Evolutionary conservation across 805 yeast species (phyloP).

Genomic region (Huiozyma sinensis): DNA sequence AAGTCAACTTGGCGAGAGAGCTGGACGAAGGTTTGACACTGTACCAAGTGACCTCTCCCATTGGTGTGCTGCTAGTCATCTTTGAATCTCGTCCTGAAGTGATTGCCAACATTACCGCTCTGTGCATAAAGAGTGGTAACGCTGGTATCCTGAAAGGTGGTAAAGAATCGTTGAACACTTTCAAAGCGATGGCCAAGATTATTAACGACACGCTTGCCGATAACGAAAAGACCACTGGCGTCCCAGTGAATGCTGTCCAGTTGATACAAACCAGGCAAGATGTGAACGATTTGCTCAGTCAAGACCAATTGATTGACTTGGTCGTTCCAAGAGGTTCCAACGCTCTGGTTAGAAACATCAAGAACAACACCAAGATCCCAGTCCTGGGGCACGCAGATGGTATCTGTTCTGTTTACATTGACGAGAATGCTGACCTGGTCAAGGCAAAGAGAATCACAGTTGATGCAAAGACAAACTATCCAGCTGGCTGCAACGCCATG

Average conservation of each 20-base stretch:
- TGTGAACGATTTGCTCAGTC: constrained; percentile 71
- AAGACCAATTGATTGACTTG: constrained; percentile 83
- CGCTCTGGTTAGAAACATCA: constrained; percentile 77
- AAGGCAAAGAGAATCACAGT: constrained; percentile 69
- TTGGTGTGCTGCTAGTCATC: constrained; percentile 85
- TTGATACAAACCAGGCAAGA: constrained; percentile 83
- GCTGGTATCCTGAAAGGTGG: constrained; percentile 97
- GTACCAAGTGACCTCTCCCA: constrained; percentile 81
- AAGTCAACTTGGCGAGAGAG: constrained; percentile 67
- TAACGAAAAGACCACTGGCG: constrained; percentile 40
- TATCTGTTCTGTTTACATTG: constrained; percentile 79
- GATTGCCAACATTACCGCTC: constrained; percentile 91
- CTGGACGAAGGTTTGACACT: constrained; percentile 83
- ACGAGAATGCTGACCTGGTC: constrained; percentile 60
- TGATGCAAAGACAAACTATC: constrained; percentile 91
- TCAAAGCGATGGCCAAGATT: constrained; percentile 66
- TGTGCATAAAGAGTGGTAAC: constrained; percentile 93
- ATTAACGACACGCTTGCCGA: constrained; percentile 46
- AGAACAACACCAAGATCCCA: constrained; percentile 83
- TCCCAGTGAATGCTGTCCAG: constrained; percentile 77
- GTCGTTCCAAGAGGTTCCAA: constrained; percentile 98
- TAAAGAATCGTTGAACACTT: constrained; percentile 80
- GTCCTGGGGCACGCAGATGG: constrained; percentile 99
- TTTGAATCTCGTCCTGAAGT: constrained; percentile 98
- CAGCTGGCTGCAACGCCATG: constrained; percentile 98